Conservation (phyloP, 495 filamentous ascomycete species). For the Haplographium delicatum region DNA sequence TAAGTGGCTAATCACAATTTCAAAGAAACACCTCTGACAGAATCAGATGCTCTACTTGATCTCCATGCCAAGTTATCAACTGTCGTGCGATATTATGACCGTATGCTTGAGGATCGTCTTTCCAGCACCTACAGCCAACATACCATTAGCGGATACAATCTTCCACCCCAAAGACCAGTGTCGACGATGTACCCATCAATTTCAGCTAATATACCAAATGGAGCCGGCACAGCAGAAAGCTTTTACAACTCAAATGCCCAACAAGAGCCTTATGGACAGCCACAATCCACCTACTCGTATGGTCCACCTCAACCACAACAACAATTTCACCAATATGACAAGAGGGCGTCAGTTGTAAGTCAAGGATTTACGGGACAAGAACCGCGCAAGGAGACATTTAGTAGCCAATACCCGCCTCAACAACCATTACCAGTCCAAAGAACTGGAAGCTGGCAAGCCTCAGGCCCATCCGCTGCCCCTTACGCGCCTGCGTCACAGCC, state of each 20-base stretch:
- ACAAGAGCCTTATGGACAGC: conserved; percentile 45
- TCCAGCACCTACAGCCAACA: conserved; percentile 90
- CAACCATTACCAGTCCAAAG: conserved; percentile 32
- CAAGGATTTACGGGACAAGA: conserved; percentile 15
- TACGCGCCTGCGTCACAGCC: conserved; percentile 29
- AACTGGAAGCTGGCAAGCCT: conserved; percentile 39
- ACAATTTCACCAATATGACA: conserved; percentile 23
- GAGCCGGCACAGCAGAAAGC: conserved; percentile 59
- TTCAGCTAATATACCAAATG: conserved; percentile 42
- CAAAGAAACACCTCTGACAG: conserved; percentile 27
- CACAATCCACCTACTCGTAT: conserved; percentile 30
- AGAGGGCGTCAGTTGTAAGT: conserved; percentile 24
- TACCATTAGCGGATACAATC: conserved; percentile 48
- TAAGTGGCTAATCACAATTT: conserved; percentile 35
- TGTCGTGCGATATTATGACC: conserved; percentile 97
- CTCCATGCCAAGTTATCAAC: conserved; percentile 92
- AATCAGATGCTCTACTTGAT: conserved; percentile 79
- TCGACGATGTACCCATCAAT: conserved; percentile 65
- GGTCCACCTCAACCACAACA: conserved; percentile 23
- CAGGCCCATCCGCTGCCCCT: conserved; percentile 29
- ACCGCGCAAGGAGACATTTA: conserved; percentile 22
- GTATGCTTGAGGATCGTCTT: conserved; percentile 93
- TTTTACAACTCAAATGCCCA: conserved; percentile 69
- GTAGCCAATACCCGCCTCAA: conserved; percentile 14
- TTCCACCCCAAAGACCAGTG: conserved; percentile 46